These are phyloP conservation scores for Cucumis sativus DNA, from an alignment of 306 rosid species.

Conservation along the genomic window DNA sequence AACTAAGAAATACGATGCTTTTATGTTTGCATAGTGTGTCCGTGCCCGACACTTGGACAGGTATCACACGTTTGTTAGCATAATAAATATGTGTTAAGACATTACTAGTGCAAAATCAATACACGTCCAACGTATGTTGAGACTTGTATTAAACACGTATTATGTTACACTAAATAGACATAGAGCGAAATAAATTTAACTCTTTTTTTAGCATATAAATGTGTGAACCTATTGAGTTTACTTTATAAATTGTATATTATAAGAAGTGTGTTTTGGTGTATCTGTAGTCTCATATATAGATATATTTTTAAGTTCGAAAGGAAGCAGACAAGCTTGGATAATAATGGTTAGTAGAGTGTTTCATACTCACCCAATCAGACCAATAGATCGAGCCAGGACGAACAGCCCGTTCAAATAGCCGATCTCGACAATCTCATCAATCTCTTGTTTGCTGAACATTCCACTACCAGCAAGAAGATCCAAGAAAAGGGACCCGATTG, in stretches of 20 bases:
- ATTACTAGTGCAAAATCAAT: no score
- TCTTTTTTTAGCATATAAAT: not conserved
- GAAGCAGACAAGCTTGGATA: not conserved
- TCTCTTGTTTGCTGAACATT: slow-evolving; percentile 87
- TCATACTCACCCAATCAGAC: slow-evolving; percentile 84
- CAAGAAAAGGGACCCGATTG: slow-evolving; percentile 92
- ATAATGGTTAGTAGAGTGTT: not conserved
- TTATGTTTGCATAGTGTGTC: not conserved
- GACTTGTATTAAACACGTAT: not conserved
- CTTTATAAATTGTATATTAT: no score
- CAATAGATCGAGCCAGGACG: slow-evolving; percentile 94
- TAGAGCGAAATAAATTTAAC: no score
- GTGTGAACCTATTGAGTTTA: not conserved
- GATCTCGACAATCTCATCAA: slow-evolving; percentile 80
- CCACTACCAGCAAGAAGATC: slow-evolving; percentile 99
- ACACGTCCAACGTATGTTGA: not conserved
- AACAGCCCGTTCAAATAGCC: slow-evolving; percentile 97
- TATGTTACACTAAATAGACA: no score
- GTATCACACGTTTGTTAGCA: no score
- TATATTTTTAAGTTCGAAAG: not conserved
- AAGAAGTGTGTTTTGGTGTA: no score
- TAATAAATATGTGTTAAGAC: no score
- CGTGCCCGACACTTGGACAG: not conserved
- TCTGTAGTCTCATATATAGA: no score
- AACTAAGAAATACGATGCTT: not conserved